phyloP scores from a whole-genome alignment of 345 rosid genomes.

The Lagerstroemia speciosa region DNA sequence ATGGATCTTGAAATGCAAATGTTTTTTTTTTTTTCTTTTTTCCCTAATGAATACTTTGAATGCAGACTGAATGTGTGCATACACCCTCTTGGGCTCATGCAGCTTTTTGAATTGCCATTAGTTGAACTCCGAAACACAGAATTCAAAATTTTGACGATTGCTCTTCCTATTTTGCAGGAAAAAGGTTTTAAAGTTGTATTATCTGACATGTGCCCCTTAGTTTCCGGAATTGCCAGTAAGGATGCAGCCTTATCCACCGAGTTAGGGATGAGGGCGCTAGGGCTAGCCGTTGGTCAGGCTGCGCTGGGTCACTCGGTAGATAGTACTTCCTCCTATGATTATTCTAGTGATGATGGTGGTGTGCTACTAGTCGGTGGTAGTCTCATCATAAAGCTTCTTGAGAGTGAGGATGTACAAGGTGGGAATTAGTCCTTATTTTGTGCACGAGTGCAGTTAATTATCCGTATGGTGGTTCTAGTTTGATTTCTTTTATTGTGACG shows the following conservation, averaged over 20 bases:
- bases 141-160: neutral
- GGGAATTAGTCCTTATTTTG: neutral
- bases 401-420: slow-evolving; percentile 88
- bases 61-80: neutral
- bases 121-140: neutral
- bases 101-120: neutral
- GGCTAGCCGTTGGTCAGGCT: slow-evolving; percentile 64
- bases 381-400: slow-evolving; percentile 81
- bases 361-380: slow-evolving; percentile 62
- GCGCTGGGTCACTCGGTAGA: slow-evolving; percentile 23
- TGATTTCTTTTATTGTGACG: slow-evolving; percentile 3
- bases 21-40: too few species aligned
- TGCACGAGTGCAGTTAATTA: neutral
- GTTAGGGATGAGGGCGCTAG: slow-evolving; percentile 83
- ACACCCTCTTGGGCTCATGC: neutral
- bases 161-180: slow-evolving; percentile 29
- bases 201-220: slow-evolving; percentile 87
- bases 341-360: slow-evolving; percentile 29
- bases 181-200: slow-evolving; percentile 73
- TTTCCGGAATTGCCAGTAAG: slow-evolving; percentile 71
- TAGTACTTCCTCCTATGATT: slow-evolving; percentile 5
- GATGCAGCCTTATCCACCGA: slow-evolving; percentile 82
- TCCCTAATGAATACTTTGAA: too few species aligned
- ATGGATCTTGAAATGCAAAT: too few species aligned
- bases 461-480: neutral